Percentiles rank a stretch among this genome's conserved stretches.
Evolutionary conservation across 176 grass and related monocot genomes (phyloP).

Genomic region (maize (Zea mays)): Zm-B73-REFERENCE-NAM-5.0 NC_050096.1:248108501-248109000

Average conservation of each 20-base stretch:
- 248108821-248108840: background rate
- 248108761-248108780: background rate
- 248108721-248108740: constrained; percentile 4
- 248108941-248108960: constrained; percentile 61
- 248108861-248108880: background rate
- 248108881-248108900: background rate
- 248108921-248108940: constrained; percentile 22
- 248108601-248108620: background rate
- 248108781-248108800: too few relatives aligned
- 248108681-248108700: background rate
- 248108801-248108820: constrained; percentile 15
- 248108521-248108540: too few relatives aligned
- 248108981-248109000: constrained; percentile 61
- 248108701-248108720: too few relatives aligned
- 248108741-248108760: background rate
- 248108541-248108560: too few relatives aligned
- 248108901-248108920: background rate
- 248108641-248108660: background rate
- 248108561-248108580: background rate
- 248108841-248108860: constrained; percentile 18
- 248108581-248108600: background rate
- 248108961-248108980: constrained; percentile 40
- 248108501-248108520: too few relatives aligned
- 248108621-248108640: background rate
- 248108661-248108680: background rate